These are phyloP conservation scores for Collybiopsis luxurians DNA, from an alignment of 768 basidiomycete species.

Conservation along the genomic window DNA sequence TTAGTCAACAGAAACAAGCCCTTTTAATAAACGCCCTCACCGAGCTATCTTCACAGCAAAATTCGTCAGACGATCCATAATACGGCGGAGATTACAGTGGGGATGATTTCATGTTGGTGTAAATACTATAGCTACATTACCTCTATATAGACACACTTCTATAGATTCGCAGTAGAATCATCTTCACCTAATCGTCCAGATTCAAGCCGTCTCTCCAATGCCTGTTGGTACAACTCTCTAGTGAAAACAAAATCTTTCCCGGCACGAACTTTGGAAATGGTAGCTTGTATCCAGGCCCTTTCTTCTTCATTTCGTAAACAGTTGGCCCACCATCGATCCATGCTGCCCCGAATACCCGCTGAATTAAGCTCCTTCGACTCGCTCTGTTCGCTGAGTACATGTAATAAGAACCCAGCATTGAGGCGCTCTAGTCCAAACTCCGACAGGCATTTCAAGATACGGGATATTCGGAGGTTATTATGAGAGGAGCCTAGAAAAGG, in stretches of 20 bases:
- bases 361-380: constrained; percentile 51
- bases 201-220: constrained; percentile 38
- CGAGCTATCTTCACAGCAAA: constrained; percentile 20
- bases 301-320: constrained; percentile 64
- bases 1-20: constrained; percentile 44
- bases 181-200: constrained; percentile 28
- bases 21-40: constrained; percentile 32
- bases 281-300: constrained; percentile 49
- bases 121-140: constrained; percentile 30
- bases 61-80: neutral
- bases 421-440: constrained; percentile 65
- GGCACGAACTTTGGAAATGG: constrained; percentile 49
- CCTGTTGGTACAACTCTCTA: constrained; percentile 52
- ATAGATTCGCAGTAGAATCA: constrained; percentile 11
- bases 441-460: constrained; percentile 73
- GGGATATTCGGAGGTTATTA: constrained; percentile 74
- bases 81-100: neutral
- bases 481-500: constrained; percentile 53
- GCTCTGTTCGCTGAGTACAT: constrained; percentile 69
- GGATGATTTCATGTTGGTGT: constrained; percentile 22
- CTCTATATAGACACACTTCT: constrained; percentile 9
- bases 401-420: constrained; percentile 65
- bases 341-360: constrained; percentile 49
- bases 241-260: constrained; percentile 48
- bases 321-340: constrained; percentile 80